These are phyloP conservation scores for Phialemonium atrogriseum DNA, from an alignment of 2,329 filamentous ascomycete genomes.

Conservation along the genomic window DNA sequence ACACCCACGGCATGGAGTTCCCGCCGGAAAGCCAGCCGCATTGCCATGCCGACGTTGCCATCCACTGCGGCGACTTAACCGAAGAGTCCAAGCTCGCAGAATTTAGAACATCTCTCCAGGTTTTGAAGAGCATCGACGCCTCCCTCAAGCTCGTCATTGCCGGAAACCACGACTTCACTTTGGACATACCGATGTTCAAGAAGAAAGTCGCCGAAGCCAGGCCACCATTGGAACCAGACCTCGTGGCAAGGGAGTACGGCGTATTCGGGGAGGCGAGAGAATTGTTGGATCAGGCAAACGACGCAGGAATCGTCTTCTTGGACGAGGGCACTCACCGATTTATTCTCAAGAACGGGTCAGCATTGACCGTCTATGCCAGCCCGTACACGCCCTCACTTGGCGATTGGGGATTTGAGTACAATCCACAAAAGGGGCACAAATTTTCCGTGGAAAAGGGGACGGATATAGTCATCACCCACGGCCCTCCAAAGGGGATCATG, in stretches of 20 bases:
- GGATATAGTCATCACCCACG: conserved; percentile 47
- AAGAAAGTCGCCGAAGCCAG: conserved; percentile 9
- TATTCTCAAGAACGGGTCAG: conserved; percentile 38
- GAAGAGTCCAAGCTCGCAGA: conserved; percentile 30
- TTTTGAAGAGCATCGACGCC: conserved; percentile 33
- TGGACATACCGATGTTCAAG: conserved; percentile 24
- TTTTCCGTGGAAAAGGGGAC: conserved; percentile 25
- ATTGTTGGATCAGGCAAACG: conserved; percentile 28
- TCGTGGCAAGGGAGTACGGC: conserved; percentile 27
- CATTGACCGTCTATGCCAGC: conserved; percentile 42
- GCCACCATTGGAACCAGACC: conserved; percentile 5
- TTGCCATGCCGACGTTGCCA: conserved; percentile 39
- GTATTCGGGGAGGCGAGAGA: conserved; percentile 24
- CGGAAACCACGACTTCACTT: conserved; percentile 44
- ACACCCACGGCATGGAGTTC: conserved; percentile 28
- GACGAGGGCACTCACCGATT: conserved; percentile 42
- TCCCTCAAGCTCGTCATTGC: conserved; percentile 46
- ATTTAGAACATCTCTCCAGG: conserved; percentile 28
- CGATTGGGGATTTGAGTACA: conserved; percentile 43
- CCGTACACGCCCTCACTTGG: conserved; percentile 40
- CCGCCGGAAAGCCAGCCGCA: conserved; percentile 12
- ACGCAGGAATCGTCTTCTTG: conserved; percentile 35
- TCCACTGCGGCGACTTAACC: conserved; percentile 47
- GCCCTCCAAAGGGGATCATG: conserved; percentile 42
- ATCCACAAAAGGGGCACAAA: conserved; percentile 23